Percentiles rank a stretch among this genome's conserved stretches.
Evolutionary conservation across 768 basidiomycete species (phyloP).

Genomic region (Mycena epipterygia): DNA sequence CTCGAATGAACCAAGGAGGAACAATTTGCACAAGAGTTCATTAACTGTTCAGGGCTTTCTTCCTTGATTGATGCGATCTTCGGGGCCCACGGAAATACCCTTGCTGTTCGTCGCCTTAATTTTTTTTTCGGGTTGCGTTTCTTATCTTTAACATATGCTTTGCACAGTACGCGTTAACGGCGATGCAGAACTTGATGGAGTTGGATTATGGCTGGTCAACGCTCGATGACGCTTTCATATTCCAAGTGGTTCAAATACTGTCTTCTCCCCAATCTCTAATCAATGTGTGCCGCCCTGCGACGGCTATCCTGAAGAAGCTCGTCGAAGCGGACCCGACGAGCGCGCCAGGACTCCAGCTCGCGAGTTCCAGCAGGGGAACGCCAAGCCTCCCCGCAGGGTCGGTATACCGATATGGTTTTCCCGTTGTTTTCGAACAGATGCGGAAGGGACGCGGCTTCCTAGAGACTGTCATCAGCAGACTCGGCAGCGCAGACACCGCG

Average conservation of each 20-base stretch:
- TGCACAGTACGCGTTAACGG: constrained; percentile 82
- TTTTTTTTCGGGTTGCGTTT: constrained; percentile 10
- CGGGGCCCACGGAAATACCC: constrained; percentile 80
- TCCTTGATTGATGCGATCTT: constrained; percentile 81
- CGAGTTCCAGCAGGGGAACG: constrained; percentile 71
- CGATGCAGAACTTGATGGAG: constrained; percentile 92
- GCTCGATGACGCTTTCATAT: constrained; percentile 81
- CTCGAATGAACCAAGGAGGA: constrained; percentile 70
- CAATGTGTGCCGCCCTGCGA: constrained; percentile 94
- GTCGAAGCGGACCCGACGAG: constrained; percentile 87
- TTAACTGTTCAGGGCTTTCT: constrained; percentile 76
- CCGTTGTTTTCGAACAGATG: constrained; percentile 87
- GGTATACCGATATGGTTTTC: constrained; percentile 88
- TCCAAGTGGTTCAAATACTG: constrained; percentile 82
- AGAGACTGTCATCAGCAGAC: constrained; percentile 84
- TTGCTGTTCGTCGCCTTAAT: constrained; percentile 74
- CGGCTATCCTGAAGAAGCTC: constrained; percentile 89
- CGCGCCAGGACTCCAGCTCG: constrained; percentile 68
- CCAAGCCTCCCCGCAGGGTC: constrained; percentile 74
- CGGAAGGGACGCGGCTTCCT: constrained; percentile 76
- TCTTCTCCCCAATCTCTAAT: constrained; percentile 82
- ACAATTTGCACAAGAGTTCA: constrained; percentile 84
- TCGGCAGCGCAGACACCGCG: constrained; percentile 87
- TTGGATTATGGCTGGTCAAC: constrained; percentile 85
- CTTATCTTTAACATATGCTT: constrained; percentile 7